A percentile compares a stretch with the other conserved stretches of the same genome.
Conservation (phyloP, 176 grass and related monocot genomes). For the Eleusine indica region DNA sequence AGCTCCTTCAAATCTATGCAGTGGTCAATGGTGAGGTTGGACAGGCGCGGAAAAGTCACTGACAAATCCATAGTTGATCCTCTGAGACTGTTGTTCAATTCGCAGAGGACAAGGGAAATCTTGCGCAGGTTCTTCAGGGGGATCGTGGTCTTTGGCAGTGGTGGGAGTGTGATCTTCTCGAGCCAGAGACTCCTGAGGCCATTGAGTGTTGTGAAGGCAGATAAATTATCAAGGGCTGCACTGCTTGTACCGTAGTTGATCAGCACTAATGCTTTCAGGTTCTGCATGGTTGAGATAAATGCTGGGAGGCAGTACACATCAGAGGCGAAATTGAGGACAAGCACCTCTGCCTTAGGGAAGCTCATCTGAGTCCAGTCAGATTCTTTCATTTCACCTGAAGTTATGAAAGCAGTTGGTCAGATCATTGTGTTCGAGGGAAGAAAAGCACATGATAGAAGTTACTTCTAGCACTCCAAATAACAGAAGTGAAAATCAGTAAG, state of each 20-base stretch:
- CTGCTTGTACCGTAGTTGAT: slow-evolving; percentile 74
- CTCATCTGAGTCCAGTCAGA: slow-evolving; percentile 92
- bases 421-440: slow-evolving; percentile 23
- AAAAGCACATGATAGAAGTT: not conserved
- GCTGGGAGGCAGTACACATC: slow-evolving; percentile 73
- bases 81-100: slow-evolving; percentile 64
- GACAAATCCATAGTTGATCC: slow-evolving; percentile 89
- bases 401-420: slow-evolving; percentile 43
- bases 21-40: slow-evolving; percentile 90
- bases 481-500: not conserved
- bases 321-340: slow-evolving; percentile 88
- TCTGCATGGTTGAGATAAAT: slow-evolving; percentile 82
- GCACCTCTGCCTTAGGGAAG: slow-evolving; percentile 95
- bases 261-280: slow-evolving; percentile 82
- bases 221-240: slow-evolving; percentile 67
- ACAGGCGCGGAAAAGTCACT: slow-evolving; percentile 71
- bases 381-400: slow-evolving; percentile 94
- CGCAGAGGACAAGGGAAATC: slow-evolving; percentile 84
- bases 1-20: slow-evolving; percentile 87
- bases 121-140: slow-evolving; percentile 80
- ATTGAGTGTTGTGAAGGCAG: slow-evolving; percentile 60
- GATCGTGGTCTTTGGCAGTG: slow-evolving; percentile 84
- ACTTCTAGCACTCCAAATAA: not conserved
- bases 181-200: slow-evolving; percentile 85
- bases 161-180: slow-evolving; percentile 82